Conservation (phyloP, 257 asterid genomes). For the Nicotiana paniculata region DNA sequence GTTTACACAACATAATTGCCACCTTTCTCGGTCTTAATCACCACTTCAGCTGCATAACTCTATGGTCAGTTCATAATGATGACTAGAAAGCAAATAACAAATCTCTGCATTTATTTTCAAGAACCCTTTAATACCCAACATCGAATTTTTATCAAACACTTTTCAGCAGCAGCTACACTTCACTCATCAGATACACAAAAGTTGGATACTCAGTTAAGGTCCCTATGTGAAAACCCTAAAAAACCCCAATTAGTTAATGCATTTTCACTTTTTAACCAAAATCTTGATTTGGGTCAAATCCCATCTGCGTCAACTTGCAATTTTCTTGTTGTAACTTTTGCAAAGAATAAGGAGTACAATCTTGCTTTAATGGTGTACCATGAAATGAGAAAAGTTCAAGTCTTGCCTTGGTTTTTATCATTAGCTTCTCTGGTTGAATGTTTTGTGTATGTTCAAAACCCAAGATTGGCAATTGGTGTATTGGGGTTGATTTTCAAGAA, state of each 20-base stretch:
- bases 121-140: background rate
- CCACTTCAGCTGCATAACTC: background rate
- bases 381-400: conserved; percentile 31
- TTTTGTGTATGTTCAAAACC: conserved; percentile 34
- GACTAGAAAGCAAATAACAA: background rate
- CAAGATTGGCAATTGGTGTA: conserved; percentile 38
- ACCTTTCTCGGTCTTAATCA: background rate
- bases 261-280: conserved; percentile 25
- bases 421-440: conserved; percentile 46
- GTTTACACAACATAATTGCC: no score
- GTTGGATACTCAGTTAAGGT: conserved; percentile 37
- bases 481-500: conserved; percentile 48
- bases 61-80: background rate
- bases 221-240: conserved; percentile 30
- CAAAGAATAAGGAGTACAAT: conserved; percentile 43
- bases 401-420: conserved; percentile 35
- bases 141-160: background rate
- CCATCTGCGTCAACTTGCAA: conserved; percentile 39
- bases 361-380: conserved; percentile 34
- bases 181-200: background rate
- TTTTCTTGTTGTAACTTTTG: conserved; percentile 43
- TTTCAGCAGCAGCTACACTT: background rate
- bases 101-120: background rate
- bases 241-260: conserved; percentile 26
- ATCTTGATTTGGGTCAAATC: conserved; percentile 30